Evolutionary conservation across 257 asterid species (phyloP).

Genomic region (Nicotiana attenuata): DNA sequence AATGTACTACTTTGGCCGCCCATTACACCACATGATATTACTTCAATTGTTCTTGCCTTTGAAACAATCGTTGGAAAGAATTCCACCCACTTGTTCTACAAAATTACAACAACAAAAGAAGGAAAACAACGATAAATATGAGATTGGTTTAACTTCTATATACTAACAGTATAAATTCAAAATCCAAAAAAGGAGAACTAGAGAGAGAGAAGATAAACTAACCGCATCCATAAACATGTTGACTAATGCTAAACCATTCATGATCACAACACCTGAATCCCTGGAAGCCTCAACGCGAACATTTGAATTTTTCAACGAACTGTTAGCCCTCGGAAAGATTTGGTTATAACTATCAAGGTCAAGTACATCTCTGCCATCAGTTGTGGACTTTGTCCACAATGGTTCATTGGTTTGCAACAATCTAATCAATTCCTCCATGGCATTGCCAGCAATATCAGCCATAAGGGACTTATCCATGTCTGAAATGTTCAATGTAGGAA

Average conservation of each 20-base stretch:
- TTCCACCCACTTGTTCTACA: conserved; percentile 75
- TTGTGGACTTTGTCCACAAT: conserved; percentile 60
- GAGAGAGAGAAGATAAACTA: not conserved
- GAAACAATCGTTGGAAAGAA: conserved; percentile 80
- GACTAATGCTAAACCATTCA: conserved; percentile 64
- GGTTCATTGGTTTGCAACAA: conserved; percentile 72
- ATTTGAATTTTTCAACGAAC: conserved; percentile 59
- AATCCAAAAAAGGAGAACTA: not conserved
- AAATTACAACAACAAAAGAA: not conserved
- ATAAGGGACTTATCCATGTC: conserved; percentile 85
- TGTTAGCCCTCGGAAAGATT: conserved; percentile 50
- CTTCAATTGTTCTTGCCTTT: conserved; percentile 72
- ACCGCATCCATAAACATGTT: conserved; percentile 87
- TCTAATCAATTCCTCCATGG: conserved; percentile 75
- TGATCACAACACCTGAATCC: conserved; percentile 73
- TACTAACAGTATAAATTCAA: too few species aligned
- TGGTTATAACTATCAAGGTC: conserved; percentile 55
- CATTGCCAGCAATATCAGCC: conserved; percentile 66
- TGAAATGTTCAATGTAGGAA: conserved; percentile 45
- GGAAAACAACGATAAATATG: too few species aligned
- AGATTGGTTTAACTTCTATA: too few species aligned
- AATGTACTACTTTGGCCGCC: conserved; percentile 63
- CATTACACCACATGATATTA: conserved; percentile 61
- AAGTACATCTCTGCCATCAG: conserved; percentile 59
- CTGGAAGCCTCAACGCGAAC: conserved; percentile 62